phyloP scores from a whole-genome alignment of 2,329 filamentous ascomycete genomes.

The Penicillium capsulatum region DNA sequence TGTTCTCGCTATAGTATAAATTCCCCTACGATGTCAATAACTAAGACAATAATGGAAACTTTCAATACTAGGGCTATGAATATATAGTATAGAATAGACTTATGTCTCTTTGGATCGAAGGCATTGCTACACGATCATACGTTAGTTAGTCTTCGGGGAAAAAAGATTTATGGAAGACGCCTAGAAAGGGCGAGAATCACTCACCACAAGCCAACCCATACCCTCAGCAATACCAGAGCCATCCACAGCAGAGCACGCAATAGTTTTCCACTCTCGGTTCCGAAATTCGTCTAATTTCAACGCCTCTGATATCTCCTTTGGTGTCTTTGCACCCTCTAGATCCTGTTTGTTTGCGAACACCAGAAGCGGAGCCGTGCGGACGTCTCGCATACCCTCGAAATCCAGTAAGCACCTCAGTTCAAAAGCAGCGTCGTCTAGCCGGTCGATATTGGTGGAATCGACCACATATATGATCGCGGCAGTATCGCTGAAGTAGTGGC shows the following conservation, averaged over 20 bases:
- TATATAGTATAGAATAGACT: no score
- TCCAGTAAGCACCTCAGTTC: slow-evolving; percentile 88
- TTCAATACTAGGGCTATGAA: no score
- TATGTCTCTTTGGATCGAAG: not conserved
- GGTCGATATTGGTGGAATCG: slow-evolving; percentile 90
- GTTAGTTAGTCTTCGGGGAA: slow-evolving; percentile 1
- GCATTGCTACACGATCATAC: not conserved
- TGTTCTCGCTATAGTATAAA: no score
- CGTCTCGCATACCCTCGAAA: slow-evolving; percentile 64
- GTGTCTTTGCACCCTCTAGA: slow-evolving; percentile 87
- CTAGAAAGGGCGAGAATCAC: slow-evolving; percentile 21
- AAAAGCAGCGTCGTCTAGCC: slow-evolving; percentile 79
- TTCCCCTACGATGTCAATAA: no score
- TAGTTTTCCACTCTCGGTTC: slow-evolving; percentile 95
- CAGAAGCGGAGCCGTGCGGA: slow-evolving; percentile 81
- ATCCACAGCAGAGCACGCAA: slow-evolving; percentile 89
- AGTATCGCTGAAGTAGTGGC: slow-evolving; percentile 95
- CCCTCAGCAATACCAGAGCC: slow-evolving; percentile 86
- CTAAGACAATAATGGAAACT: no score
- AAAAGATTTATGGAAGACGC: not conserved
- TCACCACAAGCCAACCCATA: slow-evolving; percentile 93
- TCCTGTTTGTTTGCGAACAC: slow-evolving; percentile 98
- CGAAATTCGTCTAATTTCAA: slow-evolving; percentile 79
- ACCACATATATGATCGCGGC: slow-evolving; percentile 95
- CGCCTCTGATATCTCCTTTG: slow-evolving; percentile 90